Base-by-base conservation (phyloP, 2,329 filamentous ascomycete genomes). In the Fusarium anthophilum region DNA sequence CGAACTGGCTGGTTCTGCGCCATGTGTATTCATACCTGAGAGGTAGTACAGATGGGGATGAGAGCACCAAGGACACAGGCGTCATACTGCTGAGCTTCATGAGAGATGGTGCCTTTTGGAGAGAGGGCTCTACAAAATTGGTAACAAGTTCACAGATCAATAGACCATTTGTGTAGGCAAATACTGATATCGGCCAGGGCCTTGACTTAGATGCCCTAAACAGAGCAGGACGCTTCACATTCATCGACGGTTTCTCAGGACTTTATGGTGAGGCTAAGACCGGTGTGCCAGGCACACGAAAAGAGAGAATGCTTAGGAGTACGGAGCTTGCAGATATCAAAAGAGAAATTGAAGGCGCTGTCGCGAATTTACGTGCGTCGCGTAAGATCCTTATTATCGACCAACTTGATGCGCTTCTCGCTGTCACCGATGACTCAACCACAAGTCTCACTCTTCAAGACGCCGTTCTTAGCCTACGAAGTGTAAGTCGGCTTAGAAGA, bases 41-140 rank as follows among this genome's bases (percentile, higher is more conserved):
- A 54, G 79, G 72, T 77, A 77, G 39, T 72, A 65, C 44, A 43
- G 71, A 60, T 45, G 67, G 77, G 12, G 75, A 73, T 35, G 65
- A 56, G 35, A 63, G 44, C 22, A 74, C 76, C 20, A 79, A 79
- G 17, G 83, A 83, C 48, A 83, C 81, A 32, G 87, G 85, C 56
- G 88, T 98, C 2, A 86, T 98, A 7, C 86, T 98, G 7, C 91
- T 96, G 66, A 97, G 93, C 84, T 98, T 96, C 83, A 84, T 97
- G 82, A 88, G 94, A 69, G 92, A 96, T 77, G 89, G 88, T 72
- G 85, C 88, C 3, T 97, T 97, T 80, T 98, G 95, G 94, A 91
- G 86, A 71, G 89, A 91, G 7, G 92, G 93, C 56, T 88, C 88
- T 5, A 88, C 90, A 60, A 91, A 91, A 81, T 82, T 94, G 79